A percentile compares a stretch with the other conserved stretches of the same genome.
phyloP scores from a whole-genome alignment of 2,329 filamentous ascomycete genomes.

The Colletotrichum endophyticum region DNA sequence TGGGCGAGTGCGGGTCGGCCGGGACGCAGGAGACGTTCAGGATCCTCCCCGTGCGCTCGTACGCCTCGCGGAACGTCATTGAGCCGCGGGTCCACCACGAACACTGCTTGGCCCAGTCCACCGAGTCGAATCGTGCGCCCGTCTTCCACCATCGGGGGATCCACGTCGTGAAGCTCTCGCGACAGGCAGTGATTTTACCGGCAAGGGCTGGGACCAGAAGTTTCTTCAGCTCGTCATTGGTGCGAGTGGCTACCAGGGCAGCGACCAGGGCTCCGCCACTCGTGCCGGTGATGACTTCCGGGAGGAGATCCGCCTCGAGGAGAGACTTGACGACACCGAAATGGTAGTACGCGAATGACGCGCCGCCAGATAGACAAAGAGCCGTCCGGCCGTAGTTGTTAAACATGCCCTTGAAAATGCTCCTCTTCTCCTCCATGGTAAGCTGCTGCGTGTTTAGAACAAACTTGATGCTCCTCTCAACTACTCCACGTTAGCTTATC shows the following conservation, averaged over 20 bases:
- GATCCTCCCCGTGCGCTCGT: conserved; percentile 90
- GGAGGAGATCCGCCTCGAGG: conserved; percentile 82
- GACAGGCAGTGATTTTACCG: conserved; percentile 81
- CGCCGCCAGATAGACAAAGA: conserved; percentile 90
- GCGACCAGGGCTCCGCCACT: conserved; percentile 93
- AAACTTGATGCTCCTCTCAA: conserved; percentile 70
- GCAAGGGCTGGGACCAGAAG: conserved; percentile 89
- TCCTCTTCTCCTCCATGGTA: conserved; percentile 74
- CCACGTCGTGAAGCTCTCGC: conserved; percentile 80
- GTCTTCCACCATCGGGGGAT: conserved; percentile 86
- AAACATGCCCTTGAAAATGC: conserved; percentile 84
- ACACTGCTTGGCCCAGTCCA: conserved; percentile 86
- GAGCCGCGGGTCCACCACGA: conserved; percentile 92
- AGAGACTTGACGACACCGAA: conserved; percentile 91
- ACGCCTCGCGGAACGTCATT: conserved; percentile 94
- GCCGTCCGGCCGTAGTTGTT: conserved; percentile 94
- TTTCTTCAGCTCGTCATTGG: conserved; percentile 86
- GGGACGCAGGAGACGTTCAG: conserved; percentile 96
- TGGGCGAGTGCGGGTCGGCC: conserved; percentile 89
- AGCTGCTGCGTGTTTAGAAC: conserved; percentile 73
- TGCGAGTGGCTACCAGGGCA: conserved; percentile 84
- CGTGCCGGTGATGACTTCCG: conserved; percentile 94
- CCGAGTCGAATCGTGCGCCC: conserved; percentile 89
- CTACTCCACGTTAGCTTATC: conserved; percentile 39
- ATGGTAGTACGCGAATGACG: conserved; percentile 96